Percentiles rank a stretch among this genome's conserved stretches.
phyloP scores from a whole-genome alignment of 164 flowering plant species.

The Hamamelis virginiana region DNA sequence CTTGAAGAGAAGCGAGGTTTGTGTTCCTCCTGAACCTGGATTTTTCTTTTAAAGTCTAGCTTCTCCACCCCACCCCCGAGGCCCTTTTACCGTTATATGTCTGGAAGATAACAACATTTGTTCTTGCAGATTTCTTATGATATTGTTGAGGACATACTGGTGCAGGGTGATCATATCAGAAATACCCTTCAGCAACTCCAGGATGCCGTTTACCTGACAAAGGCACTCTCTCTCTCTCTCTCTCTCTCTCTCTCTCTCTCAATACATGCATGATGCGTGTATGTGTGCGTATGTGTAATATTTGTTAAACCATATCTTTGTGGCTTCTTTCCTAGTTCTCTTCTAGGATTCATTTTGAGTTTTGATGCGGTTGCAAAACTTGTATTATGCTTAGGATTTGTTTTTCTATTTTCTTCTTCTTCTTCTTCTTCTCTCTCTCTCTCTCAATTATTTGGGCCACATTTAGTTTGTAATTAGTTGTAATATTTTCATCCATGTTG shows the following conservation, averaged over 20 bases:
- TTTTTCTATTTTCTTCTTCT: background rate
- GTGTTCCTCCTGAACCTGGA: conserved; percentile 8
- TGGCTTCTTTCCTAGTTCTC: background rate
- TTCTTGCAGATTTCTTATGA: conserved; percentile 68
- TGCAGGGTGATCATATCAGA: conserved; percentile 75
- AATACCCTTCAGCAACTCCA: conserved; percentile 86
- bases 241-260: background rate
- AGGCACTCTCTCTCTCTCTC: conserved; percentile 41
- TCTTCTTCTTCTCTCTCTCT: no score
- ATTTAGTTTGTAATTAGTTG: no score
- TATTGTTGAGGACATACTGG: conserved; percentile 75
- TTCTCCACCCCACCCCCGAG: background rate
- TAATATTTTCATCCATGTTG: no score
- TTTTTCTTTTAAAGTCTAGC: background rate
- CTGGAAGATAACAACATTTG: conserved; percentile 2
- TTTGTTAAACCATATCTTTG: background rate
- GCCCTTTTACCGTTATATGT: conserved; percentile 3
- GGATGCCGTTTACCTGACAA: conserved; percentile 87
- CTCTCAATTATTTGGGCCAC: no score
- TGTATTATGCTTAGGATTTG: background rate
- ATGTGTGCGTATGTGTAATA: background rate
- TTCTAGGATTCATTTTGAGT: background rate
- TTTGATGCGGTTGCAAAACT: background rate
- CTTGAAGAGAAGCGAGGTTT: conserved; percentile 73
- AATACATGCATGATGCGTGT: background rate